Conservation (phyloP, 768 basidiomycete genomes). For the Boletales sp. region DNA sequence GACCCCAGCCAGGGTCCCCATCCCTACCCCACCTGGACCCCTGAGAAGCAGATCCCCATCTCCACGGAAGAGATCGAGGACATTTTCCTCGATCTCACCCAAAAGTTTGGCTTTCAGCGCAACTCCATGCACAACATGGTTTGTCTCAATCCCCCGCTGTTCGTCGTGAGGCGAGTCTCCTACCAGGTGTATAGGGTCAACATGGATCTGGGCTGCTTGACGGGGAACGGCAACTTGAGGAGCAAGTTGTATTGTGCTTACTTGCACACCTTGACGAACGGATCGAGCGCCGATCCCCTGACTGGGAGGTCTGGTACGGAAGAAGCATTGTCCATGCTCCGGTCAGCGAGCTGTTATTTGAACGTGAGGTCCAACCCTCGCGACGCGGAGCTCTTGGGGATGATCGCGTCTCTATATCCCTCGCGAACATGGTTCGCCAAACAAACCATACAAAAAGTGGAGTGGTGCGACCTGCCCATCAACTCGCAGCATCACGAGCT, state of each 20-base stretch:
- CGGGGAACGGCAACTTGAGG: constrained; percentile 5
- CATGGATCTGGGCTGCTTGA: constrained; percentile 26
- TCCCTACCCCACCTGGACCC: constrained; percentile 94
- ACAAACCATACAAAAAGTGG: constrained; percentile 37
- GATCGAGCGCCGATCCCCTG: constrained; percentile 40
- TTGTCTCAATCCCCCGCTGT: constrained; percentile 19
- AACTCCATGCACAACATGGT: constrained; percentile 97
- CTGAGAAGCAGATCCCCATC: constrained; percentile 91
- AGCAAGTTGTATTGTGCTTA: constrained; percentile 37
- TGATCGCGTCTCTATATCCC: constrained; percentile 35
- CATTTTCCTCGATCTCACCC: constrained; percentile 94
- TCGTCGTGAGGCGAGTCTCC: background rate
- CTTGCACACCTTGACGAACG: constrained; percentile 42
- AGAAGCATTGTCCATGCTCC: constrained; percentile 35
- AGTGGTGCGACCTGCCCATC: constrained; percentile 20
- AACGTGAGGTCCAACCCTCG: constrained; percentile 31
- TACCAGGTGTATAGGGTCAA: constrained; percentile 29
- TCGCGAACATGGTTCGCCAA: constrained; percentile 33
- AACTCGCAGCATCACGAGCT: constrained; percentile 31
- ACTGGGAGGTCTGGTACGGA: constrained; percentile 17
- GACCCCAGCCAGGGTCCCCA: constrained; percentile 54
- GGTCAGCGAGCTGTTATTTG: constrained; percentile 36
- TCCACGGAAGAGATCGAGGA: constrained; percentile 99
- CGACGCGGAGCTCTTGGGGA: constrained; percentile 29
- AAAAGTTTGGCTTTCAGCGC: constrained; percentile 98